Percentiles rank a stretch among this genome's conserved stretches.
Evolutionary conservation across 1,284 basidiomycete species (phyloP).

Genomic region (Schizopora paradoxa): DNA sequence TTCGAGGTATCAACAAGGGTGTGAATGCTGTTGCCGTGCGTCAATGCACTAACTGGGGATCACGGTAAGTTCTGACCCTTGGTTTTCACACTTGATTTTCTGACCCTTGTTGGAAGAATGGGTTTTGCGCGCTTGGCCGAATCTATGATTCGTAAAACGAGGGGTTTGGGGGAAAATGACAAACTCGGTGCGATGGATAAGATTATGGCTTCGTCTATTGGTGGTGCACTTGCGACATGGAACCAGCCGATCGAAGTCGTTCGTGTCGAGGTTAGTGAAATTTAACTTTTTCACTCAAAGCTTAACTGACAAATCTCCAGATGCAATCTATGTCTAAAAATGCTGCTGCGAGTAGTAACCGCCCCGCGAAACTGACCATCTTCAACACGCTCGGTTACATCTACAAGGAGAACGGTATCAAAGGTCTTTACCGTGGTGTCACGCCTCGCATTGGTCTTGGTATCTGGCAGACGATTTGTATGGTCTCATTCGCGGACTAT

Average conservation of each 20-base stretch:
- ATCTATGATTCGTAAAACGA: conserved; percentile 67
- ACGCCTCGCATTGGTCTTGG: conserved; percentile 95
- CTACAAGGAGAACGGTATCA: conserved; percentile 95
- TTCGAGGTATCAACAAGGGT: conserved; percentile 98
- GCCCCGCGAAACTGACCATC: conserved; percentile 89
- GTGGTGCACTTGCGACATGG: conserved; percentile 97
- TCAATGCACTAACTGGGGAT: conserved; percentile 99
- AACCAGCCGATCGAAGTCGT: conserved; percentile 99
- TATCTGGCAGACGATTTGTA: conserved; percentile 96
- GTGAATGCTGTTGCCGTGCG: conserved; percentile 97
- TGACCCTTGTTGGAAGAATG: conserved; percentile 56
- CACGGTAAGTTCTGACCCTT: conserved; percentile 53
- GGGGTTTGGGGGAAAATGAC: conserved; percentile 74
- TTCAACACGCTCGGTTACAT: conserved; percentile 87
- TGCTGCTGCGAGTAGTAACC: conserved; percentile 61
- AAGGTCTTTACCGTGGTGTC: conserved; percentile 96
- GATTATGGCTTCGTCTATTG: conserved; percentile 86
- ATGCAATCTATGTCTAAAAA: conserved; percentile 98
- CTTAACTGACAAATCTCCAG: conserved; percentile 32
- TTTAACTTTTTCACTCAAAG: not conserved
- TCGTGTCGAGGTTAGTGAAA: conserved; percentile 69
- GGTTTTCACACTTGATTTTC: conserved; percentile 4
- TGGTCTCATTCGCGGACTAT: conserved; percentile 97
- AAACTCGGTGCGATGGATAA: conserved; percentile 79
- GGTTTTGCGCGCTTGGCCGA: conserved; percentile 96